These are phyloP conservation scores for Cyclotella kingstonii DNA, from an alignment of 108 stramenopile species.

Conservation along the genomic window DNA sequence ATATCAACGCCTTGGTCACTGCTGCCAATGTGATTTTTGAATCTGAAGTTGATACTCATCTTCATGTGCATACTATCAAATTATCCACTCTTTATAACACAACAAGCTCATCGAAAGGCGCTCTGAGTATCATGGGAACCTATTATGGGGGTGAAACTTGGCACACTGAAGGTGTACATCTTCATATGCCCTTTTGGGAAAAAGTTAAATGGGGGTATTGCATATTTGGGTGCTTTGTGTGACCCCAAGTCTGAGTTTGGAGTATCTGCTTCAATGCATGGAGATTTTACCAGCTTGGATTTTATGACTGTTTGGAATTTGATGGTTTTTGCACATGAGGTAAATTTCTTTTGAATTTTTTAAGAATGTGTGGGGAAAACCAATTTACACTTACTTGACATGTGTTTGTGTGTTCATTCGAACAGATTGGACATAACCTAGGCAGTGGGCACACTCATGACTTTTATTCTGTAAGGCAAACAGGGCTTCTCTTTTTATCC, in stretches of 20 bases:
- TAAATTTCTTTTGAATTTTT: background rate
- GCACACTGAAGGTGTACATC: background rate
- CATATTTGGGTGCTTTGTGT: conserved; percentile 20
- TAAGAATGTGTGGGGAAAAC: too few species aligned
- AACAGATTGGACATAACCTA: too few species aligned
- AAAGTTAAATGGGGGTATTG: conserved; percentile 19
- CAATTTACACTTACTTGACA: too few species aligned
- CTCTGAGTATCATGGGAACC: conserved; percentile 1
- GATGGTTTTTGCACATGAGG: conserved; percentile 20
- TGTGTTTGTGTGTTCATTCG: too few species aligned
- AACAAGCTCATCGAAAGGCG: background rate
- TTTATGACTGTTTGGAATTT: conserved; percentile 10
- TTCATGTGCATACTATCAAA: background rate
- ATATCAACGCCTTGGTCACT: conserved; percentile 21
- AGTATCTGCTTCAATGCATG: conserved; percentile 2
- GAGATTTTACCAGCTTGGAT: background rate
- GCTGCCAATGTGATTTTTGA: conserved; percentile 21
- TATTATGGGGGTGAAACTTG: background rate
- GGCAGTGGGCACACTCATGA: background rate
- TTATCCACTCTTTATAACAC: background rate
- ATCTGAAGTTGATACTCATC: too few species aligned
- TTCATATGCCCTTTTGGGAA: conserved; percentile 13
- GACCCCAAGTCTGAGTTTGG: conserved; percentile 22
- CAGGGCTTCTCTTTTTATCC: background rate
- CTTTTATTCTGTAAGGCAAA: background rate